Base-by-base conservation (phyloP, 2,329 filamentous ascomycete species). In the Aspergillus pseudoglaucus region DNA sequence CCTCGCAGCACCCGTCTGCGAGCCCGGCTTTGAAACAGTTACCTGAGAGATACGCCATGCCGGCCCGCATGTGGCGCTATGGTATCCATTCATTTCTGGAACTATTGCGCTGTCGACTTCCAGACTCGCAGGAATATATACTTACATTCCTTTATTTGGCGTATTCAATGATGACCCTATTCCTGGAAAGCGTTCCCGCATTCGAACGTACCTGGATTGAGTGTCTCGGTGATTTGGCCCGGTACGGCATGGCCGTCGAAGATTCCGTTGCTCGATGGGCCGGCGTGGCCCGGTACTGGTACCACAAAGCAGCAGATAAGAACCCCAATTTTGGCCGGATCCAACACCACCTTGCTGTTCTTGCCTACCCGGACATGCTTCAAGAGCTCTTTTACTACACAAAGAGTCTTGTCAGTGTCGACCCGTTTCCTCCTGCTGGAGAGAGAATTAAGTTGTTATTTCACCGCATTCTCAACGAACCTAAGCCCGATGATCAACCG, bases 121-220 rank as follows among this genome's bases (percentile, higher is more conserved):
- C 90, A 0, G 77, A 76, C 0, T 90, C 87, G 1, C 70, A 90
- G 0, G 90, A 96, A 43, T 87, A 94, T 47, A 96, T 97, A 90
- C 72, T 95, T 0, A 83, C 83, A 0, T 97, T 95, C 46, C 89
- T 97, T 0, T 93, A 94, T 53, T 68, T 91, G 14, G 85, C 90
- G 0, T 97, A 96, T 55, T 86, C 85, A 2, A 94, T 95, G 82
- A 88, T 96, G 79, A 85, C 88, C 0, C 68, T 96, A 0, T 68
- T 96, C 0, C 87, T 90, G 49, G 90, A 97, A 58, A 95, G 88
- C 0, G 88, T 95, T 0, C 83, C 87, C 0, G 76, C 80, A 0
- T 96, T 95, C 55, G 80, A 87, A 44, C 87, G 93, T 49, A 95
- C 88, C 0, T 97, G 91, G 91, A 87, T 95, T 9, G 91, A 96